Evolutionary conservation across 1,284 basidiomycete species (phyloP).

Genomic region (Taiwanofungus camphoratus): DNA sequence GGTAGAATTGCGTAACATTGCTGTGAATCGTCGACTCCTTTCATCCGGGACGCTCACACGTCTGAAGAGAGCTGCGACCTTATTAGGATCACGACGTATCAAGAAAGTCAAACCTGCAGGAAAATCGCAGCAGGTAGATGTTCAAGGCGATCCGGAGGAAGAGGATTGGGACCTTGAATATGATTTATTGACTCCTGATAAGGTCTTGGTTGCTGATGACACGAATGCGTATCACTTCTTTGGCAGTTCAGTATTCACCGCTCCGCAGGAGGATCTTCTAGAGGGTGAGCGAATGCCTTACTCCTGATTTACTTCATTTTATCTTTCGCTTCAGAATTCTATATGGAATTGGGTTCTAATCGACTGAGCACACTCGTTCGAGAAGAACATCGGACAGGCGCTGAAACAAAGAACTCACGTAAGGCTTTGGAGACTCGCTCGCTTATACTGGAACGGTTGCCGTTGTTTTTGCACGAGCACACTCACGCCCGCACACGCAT

Average conservation of each 20-base stretch:
- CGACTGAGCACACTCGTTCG: conserved; percentile 68
- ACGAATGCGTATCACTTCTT: conserved; percentile 74
- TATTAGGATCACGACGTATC: conserved; percentile 67
- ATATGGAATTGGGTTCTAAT: conserved; percentile 60
- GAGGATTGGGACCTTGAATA: conserved; percentile 65
- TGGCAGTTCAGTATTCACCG: conserved; percentile 70
- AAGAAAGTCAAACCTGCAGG: conserved; percentile 29
- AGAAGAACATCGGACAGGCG: conserved; percentile 65
- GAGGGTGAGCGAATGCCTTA: conserved; percentile 45
- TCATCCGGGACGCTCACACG: conserved; percentile 47
- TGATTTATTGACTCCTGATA: conserved; percentile 53
- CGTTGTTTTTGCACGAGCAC: conserved; percentile 90
- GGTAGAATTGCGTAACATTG: conserved; percentile 80
- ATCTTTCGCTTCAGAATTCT: conserved; percentile 46
- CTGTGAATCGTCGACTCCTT: conserved; percentile 66
- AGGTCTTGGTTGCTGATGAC: conserved; percentile 74
- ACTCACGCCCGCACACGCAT: conserved; percentile 66
- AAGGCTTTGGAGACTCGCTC: conserved; percentile 45
- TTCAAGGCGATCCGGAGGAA: conserved; percentile 39
- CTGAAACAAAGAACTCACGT: conserved; percentile 45
- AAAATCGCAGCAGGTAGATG: conserved; percentile 27
- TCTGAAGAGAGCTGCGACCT: conserved; percentile 68
- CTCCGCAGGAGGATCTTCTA: conserved; percentile 87
- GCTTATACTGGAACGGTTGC: conserved; percentile 82
- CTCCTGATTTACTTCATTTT: not conserved